Evolutionary conservation across 768 basidiomycete genomes (phyloP), one percentile per base, ranked within the genome.

Genomic region (Serendipita vermifera): DNA sequence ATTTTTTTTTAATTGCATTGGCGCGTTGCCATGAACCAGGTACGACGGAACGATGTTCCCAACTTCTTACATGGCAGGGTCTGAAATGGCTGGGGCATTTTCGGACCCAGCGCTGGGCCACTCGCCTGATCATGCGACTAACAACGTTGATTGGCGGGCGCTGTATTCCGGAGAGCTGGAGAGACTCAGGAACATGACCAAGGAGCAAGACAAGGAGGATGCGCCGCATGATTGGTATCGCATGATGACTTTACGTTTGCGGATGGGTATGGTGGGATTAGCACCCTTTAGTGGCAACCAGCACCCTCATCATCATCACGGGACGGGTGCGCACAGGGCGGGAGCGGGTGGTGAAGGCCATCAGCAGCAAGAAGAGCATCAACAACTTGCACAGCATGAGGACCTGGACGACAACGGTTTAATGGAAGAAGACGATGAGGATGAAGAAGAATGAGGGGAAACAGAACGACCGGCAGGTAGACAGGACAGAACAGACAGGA

Each of bases 171-270:
- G 89, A 66, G 88, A 91, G 69, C 75, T 91, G 48, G 75, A 75
- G 6, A 79, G 79, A 64, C 70, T 91, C 57, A 81, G 84, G 63
- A 80, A 83, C 60, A 70, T 87, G n/a, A 84, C 88, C 0, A 75
- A 70, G 6, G 83, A 89, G 62, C 87, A 89, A 64, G 85, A 90
- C 65, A 88, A 87, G 69, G 79, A 80, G 17, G 83, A 83, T 29
- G 82, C 77, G 2, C 85, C 86, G 53, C 80, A 79, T 40, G 87
- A 90, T 59, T 91, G 87, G 87, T 91, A 82, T 63, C 72, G 83
- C 60, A 82, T 85, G 78, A 89, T 90, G 86, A 65, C 88, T 6
- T 74, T 85, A 64, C 79, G 85, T n/a, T 80, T 89, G 38, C 74
- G 87, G 55, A 75, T 75, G 39, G 83, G 83, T 15, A 72, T 88